Percentiles rank a stretch among this genome's conserved stretches.
Evolutionary conservation across 2,329 filamentous ascomycete genomes (phyloP).

Genomic region (Colletotrichum sp.): DNA sequence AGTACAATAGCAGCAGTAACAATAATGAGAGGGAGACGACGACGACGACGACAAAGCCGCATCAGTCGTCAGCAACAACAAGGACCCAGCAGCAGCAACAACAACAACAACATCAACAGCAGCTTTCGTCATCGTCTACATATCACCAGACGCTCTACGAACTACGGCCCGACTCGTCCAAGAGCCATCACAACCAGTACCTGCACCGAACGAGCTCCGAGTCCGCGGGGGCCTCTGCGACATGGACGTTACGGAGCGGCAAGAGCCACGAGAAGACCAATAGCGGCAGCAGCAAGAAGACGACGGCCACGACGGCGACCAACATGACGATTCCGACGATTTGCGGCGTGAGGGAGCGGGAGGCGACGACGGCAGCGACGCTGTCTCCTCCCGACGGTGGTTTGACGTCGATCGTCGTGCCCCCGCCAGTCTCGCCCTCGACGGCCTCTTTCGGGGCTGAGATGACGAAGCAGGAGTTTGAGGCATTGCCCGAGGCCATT

Average conservation of each 20-base stretch:
- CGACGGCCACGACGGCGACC: neutral
- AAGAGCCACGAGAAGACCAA: constrained; percentile 10
- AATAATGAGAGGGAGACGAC: neutral
- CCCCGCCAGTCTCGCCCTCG: constrained; percentile 23
- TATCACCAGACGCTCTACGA: constrained; percentile 1
- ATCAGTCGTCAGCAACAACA: neutral
- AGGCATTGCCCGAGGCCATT: constrained; percentile 58
- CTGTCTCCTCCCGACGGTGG: neutral
- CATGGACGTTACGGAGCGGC: neutral
- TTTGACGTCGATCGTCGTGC: neutral
- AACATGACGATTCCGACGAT: neutral
- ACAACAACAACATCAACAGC: neutral
- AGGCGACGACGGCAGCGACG: neutral
- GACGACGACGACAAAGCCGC: neutral
- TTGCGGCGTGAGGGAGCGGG: neutral
- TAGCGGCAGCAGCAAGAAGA: constrained; percentile 10
- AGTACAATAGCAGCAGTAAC: neutral
- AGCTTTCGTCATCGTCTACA: constrained; percentile 2
- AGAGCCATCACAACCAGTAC: neutral
- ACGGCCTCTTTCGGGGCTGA: constrained; percentile 16
- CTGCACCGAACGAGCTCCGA: neutral
- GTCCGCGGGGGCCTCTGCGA: neutral
- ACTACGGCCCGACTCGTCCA: constrained; percentile 8
- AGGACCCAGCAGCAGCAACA: neutral
- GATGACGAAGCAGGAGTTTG: constrained; percentile 48